Conservation (phyloP, 108 stramenopile species). For the Cyclotella choctawhatcheeana region DNA sequence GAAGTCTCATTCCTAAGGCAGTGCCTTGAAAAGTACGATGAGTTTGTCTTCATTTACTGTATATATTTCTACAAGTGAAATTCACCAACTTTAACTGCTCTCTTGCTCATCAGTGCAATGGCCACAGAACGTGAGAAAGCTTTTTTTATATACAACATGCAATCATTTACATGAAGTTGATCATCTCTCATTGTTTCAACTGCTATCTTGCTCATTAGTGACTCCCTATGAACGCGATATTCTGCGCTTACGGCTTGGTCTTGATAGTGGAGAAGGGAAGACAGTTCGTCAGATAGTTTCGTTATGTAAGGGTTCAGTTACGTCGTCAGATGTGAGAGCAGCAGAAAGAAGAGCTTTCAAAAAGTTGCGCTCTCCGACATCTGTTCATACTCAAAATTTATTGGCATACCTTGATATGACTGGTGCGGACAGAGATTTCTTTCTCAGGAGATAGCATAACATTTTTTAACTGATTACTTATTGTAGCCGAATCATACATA, state of each 20-base stretch:
- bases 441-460: no score
- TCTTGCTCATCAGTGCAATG: no score
- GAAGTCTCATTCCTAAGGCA: slow-evolving; percentile 80
- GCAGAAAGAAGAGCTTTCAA: slow-evolving; percentile 67
- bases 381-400: slow-evolving; percentile 67
- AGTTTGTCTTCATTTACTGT: no score
- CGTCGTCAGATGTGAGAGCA: slow-evolving; percentile 56
- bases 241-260: slow-evolving; percentile 74
- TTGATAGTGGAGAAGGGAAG: slow-evolving; percentile 77
- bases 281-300: slow-evolving; percentile 69
- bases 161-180: no score
- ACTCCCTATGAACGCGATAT: slow-evolving; percentile 85
- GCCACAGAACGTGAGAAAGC: slow-evolving; percentile 75
- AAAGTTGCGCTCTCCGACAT: slow-evolving; percentile 70
- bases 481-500: no score
- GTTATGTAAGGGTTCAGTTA: slow-evolving; percentile 62
- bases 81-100: no score
- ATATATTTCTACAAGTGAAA: no score
- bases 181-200: no score
- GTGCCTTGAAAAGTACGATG: slow-evolving; percentile 82
- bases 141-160: no score
- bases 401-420: slow-evolving; percentile 69
- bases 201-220: no score
- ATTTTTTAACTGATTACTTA: no score
- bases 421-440: slow-evolving; percentile 9